Evolutionary conservation across 108 stramenopile genomes (phyloP).

Genomic region (Pseudonitzschia pungens): DNA sequence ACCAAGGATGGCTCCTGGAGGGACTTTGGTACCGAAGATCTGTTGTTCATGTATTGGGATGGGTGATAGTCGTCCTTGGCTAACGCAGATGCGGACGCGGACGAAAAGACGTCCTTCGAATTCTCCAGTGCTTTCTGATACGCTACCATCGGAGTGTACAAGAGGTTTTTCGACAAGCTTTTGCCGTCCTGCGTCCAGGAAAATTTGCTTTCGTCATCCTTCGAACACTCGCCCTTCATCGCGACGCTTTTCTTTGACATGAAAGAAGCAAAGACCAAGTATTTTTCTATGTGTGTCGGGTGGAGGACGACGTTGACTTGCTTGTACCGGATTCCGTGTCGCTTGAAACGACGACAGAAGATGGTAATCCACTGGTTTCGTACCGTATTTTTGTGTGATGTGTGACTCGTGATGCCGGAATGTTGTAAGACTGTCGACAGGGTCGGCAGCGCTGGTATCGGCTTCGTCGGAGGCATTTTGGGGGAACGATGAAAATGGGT

Average conservation of each 20-base stretch:
- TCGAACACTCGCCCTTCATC: not conserved
- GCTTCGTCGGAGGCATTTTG: too few species aligned
- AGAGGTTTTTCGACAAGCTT: conserved; percentile 35
- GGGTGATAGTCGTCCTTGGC: not conserved
- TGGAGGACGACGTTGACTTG: too few species aligned
- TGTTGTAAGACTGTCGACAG: too few species aligned
- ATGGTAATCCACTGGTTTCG: too few species aligned
- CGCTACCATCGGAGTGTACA: conserved; percentile 43
- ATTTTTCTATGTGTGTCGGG: too few species aligned
- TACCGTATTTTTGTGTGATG: too few species aligned
- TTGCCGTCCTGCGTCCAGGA: conserved; percentile 21
- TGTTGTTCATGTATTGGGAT: conserved; percentile 7
- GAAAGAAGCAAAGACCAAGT: not conserved
- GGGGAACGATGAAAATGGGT: too few species aligned
- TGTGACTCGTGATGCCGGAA: too few species aligned
- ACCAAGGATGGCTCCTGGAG: conserved; percentile 33
- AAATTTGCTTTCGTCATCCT: not conserved
- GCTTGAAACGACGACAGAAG: too few species aligned
- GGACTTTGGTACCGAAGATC: conserved; percentile 13
- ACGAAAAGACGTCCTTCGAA: not conserved
- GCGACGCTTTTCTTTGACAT: not conserved
- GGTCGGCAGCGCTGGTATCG: too few species aligned
- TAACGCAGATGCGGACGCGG: not conserved
- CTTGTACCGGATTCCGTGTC: too few species aligned
- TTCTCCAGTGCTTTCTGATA: conserved; percentile 21